Percentiles rank a stretch among this genome's conserved stretches.
Evolutionary conservation across 108 stramenopile species (phyloP).

Genomic region (Pseudonitzschia multistriata): DNA sequence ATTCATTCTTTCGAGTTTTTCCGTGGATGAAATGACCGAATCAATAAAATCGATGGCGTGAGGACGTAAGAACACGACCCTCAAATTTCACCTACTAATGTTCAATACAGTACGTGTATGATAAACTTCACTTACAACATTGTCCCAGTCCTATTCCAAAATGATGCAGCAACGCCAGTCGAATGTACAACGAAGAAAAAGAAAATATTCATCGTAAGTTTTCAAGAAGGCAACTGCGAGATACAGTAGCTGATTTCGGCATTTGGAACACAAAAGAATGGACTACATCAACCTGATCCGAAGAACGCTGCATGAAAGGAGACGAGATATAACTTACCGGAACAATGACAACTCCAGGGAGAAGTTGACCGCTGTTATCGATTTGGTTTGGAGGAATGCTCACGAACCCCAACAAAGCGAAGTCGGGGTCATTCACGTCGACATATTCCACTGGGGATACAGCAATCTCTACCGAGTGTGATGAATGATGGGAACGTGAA

Average conservation of each 20-base stretch:
- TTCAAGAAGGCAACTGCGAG: too few species aligned
- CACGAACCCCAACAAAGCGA: slow-evolving; percentile 22
- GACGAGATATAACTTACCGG: slow-evolving; percentile 25
- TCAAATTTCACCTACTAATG: too few species aligned
- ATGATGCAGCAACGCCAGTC: not conserved
- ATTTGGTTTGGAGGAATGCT: slow-evolving; percentile 4
- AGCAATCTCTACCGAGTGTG: not conserved
- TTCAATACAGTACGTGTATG: not conserved
- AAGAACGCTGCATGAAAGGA: not conserved
- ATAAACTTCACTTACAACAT: slow-evolving; percentile 1
- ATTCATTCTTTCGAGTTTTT: slow-evolving; percentile 17
- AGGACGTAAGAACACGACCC: not conserved
- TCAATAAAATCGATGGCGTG: not conserved
- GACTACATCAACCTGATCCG: too few species aligned
- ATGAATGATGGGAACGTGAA: not conserved
- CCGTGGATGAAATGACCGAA: not conserved
- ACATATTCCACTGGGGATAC: not conserved
- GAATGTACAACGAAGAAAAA: not conserved
- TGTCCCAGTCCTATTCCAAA: not conserved
- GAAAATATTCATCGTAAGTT: too few species aligned
- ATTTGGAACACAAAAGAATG: not conserved
- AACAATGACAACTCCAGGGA: slow-evolving; percentile 28
- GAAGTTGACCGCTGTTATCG: not conserved
- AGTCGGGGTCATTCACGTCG: slow-evolving; percentile 6
- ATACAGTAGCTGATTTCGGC: too few species aligned